Evolutionary conservation across 2,329 filamentous ascomycete species (phyloP).

Genomic region (Alternaria hordeiaustralica): DNA sequence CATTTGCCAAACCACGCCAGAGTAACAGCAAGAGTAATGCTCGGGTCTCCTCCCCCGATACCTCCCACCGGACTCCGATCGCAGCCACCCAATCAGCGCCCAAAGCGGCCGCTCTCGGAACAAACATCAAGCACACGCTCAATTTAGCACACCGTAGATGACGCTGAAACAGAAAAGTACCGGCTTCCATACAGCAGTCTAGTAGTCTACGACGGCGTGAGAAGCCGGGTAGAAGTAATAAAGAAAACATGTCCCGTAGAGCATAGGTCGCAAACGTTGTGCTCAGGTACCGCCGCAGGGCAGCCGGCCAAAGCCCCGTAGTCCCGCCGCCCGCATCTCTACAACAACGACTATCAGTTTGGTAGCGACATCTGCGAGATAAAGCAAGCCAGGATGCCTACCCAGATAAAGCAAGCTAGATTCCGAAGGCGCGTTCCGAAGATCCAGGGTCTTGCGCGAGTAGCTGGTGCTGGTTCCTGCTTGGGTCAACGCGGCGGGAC

Average conservation of each 20-base stretch:
- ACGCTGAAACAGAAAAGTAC: conserved; percentile 1
- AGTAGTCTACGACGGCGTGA: not conserved
- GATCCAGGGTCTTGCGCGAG: conserved; percentile 9
- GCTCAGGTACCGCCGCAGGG: not conserved
- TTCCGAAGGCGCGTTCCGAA: conserved; percentile 21
- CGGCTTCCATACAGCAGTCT: not conserved
- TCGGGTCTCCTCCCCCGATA: conserved; percentile 33
- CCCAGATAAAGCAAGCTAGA: conserved; percentile 7
- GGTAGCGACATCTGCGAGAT: not conserved
- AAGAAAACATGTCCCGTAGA: not conserved
- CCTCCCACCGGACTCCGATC: conserved; percentile 29
- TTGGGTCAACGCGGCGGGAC: conserved; percentile 9
- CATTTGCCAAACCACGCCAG: not conserved
- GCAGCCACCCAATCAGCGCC: conserved; percentile 17
- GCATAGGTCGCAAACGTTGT: not conserved
- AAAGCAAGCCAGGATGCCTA: not conserved
- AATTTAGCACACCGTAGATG: conserved; percentile 2
- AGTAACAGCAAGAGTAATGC: conserved; percentile 6
- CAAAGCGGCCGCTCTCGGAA: conserved; percentile 6
- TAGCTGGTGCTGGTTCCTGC: not conserved
- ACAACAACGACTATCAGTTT: not conserved
- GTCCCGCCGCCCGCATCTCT: not conserved
- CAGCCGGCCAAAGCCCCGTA: not conserved
- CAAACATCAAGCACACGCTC: not conserved
- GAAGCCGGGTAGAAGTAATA: not conserved